phyloP scores from a whole-genome alignment of 2,329 filamentous ascomycete species.

The Mycosphaerella sp. region DNA sequence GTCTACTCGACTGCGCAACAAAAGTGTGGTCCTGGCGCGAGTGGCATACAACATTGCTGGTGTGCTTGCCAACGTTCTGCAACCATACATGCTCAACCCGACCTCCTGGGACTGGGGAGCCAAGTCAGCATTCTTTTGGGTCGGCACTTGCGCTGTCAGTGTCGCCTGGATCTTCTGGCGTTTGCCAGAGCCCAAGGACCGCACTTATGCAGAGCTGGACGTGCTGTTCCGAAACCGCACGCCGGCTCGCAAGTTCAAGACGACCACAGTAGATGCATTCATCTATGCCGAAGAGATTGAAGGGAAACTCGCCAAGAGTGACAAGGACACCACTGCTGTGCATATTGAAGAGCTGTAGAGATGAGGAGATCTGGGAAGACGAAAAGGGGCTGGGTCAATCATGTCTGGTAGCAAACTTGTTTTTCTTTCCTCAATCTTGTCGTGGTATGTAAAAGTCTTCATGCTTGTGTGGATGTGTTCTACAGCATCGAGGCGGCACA shows the following conservation, averaged over 20 bases:
- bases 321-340: neutral
- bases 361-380: no score
- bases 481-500: no score
- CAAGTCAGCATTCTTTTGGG: conserved; percentile 38
- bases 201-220: conserved; percentile 52
- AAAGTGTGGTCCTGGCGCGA: conserved; percentile 29
- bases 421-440: no score
- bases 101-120: conserved; percentile 23
- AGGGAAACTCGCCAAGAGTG: neutral
- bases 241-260: conserved; percentile 39
- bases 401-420: no score
- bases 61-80: conserved; percentile 19
- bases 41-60: conserved; percentile 24
- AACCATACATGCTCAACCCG: conserved; percentile 28
- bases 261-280: neutral
- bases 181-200: conserved; percentile 35
- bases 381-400: no score
- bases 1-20: conserved; percentile 25
- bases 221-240: conserved; percentile 47
- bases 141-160: conserved; percentile 33
- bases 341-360: neutral
- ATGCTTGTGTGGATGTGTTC: no score
- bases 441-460: no score
- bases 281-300: neutral
- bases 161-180: conserved; percentile 41